Percentiles rank a stretch among this genome's conserved stretches.
These are phyloP conservation scores for Blepharisma japonicum DNA, from an alignment of 73 alveolate genomes.

Conservation along the genomic window DNA sequence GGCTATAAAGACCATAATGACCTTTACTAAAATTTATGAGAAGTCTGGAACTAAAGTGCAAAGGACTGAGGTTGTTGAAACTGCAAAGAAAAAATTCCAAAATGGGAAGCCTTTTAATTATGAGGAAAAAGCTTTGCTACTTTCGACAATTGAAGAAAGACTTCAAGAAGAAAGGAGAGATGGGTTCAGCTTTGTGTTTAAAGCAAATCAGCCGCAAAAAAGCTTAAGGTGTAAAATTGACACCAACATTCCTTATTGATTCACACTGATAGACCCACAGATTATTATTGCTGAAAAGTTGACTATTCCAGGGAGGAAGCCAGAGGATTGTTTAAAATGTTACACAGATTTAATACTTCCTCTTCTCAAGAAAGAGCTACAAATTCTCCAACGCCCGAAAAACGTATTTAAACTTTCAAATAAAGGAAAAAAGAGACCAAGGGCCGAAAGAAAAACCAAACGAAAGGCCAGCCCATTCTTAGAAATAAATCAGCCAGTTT, in stretches of 20 bases:
- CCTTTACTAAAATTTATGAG: background rate
- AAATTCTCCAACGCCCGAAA: background rate
- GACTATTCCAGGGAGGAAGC: background rate
- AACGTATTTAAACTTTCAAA: too few species aligned
- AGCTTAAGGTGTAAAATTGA: background rate
- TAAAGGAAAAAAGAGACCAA: too few species aligned
- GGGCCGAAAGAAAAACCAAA: too few species aligned
- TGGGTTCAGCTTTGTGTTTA: background rate
- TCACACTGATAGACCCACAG: background rate
- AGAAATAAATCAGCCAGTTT: too few species aligned
- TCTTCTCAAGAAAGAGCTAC: background rate
- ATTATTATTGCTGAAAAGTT: background rate
- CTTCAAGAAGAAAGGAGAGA: background rate
- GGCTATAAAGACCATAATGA: background rate
- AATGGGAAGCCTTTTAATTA: slow-evolving; percentile 7
- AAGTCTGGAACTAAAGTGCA: background rate
- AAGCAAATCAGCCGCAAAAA: background rate
- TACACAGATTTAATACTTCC: background rate
- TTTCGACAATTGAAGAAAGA: background rate
- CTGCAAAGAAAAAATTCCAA: background rate
- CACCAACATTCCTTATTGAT: background rate
- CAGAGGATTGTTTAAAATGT: background rate
- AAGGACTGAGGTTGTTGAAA: background rate
- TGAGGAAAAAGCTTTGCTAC: background rate
- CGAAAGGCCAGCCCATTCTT: too few species aligned